Base-by-base conservation (phyloP, 257 asterid species). In the Capsicum chinense region DNA sequence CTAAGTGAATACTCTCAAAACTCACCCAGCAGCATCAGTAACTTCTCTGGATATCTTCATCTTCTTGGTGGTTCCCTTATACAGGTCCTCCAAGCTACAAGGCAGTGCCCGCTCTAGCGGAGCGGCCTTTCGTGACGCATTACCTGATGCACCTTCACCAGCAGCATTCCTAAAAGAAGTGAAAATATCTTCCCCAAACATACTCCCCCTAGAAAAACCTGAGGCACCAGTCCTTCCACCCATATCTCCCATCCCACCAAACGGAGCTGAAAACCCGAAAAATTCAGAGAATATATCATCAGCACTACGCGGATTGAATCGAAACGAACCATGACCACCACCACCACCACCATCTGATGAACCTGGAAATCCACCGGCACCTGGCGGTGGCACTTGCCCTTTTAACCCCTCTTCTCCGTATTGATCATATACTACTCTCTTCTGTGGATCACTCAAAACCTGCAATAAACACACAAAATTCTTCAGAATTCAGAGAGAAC, bases 41-140 rank as follows among this genome's bases (percentile, higher is more conserved):
- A 87, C 90, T 84, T 93, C 95, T 85, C 97, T 84, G 16, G 97
- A 93, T 83, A 93, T 93, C 90, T 90, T 93, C 95, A 93, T 93
- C 93, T 93, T 93, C 85, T 92, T 93, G 9, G 91, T 83, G 67
- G 95, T 89, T 71, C 97, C 97, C 88, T 89, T 93, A 50, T 90
- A 93, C 87, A 93, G 87, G 86, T 93, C 95, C 91, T 93, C 97
- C 91, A 93, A 88, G 84, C 92, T 91, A 82, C 97, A 93, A 5
- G 89, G 93, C 87, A 93, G 76, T 4, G 78, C 85, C 59, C 91
- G 87, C 85, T 93, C 97, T 70, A 93, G 90, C 0, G 94, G 89
- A 0, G 94, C 88, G 0, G 93, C 95, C 83, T 92, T 93, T 50
- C 92, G 84, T 35, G 86, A 86, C 21, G 59, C 21, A 57, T 86